A percentile compares a stretch with the other conserved stretches of the same genome.
Evolutionary conservation across 192 early-diverging fungal genomes (phyloP).

Genomic region (Backusella mclennaniae): DNA sequence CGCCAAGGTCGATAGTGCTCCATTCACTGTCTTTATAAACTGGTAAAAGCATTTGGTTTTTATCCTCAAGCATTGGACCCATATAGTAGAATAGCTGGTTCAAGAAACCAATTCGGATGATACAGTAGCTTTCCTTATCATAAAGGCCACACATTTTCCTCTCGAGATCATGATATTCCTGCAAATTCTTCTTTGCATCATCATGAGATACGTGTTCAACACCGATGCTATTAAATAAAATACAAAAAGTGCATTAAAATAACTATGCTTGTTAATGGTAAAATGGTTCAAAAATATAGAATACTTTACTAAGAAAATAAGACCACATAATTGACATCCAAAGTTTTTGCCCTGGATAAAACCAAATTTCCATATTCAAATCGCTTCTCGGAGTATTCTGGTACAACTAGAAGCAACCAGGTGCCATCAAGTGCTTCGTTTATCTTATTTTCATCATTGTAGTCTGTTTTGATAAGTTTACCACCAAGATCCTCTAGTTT

Average conservation of each 20-base stretch:
- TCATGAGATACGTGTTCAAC: not conserved
- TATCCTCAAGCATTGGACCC: conserved; percentile 14
- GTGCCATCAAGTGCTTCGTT: not conserved
- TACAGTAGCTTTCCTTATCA: not conserved
- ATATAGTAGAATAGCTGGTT: conserved; percentile 15
- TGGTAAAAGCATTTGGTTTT: not conserved
- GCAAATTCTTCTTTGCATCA: not conserved
- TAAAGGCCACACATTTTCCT: not conserved
- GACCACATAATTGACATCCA: conserved; percentile 5
- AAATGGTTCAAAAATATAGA: not conserved
- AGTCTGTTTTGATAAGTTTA: not conserved
- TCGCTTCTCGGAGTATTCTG: not conserved
- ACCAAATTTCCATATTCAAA: not conserved
- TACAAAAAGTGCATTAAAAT: not conserved
- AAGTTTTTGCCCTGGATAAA: not conserved
- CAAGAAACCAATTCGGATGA: not conserved
- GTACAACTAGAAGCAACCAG: not conserved
- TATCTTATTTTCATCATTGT: not conserved
- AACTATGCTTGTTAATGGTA: not conserved
- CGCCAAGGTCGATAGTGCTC: not conserved
- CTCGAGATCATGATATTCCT: not conserved
- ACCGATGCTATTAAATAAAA: conserved; percentile 12
- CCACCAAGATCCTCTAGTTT: conserved; percentile 12
- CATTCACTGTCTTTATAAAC: not conserved
- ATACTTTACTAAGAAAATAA: conserved; percentile 14